Evolutionary conservation across 2,329 filamentous ascomycete species (phyloP).

Genomic region (Trichophyton benhamiae): DNA sequence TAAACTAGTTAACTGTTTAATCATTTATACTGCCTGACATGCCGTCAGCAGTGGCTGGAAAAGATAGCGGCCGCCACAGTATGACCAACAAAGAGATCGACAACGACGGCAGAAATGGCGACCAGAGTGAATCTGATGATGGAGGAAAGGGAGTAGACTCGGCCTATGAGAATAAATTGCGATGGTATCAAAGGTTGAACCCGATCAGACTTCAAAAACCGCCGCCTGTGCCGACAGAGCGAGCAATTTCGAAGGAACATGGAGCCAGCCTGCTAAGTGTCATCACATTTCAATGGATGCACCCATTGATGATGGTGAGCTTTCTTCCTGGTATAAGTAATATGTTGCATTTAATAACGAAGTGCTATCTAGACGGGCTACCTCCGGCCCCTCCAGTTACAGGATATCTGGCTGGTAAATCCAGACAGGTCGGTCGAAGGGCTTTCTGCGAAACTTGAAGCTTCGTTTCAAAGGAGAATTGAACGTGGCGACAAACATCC

Average conservation of each 20-base stretch:
- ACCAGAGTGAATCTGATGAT: background rate
- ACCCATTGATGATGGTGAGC: constrained; percentile 64
- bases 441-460: constrained; percentile 53
- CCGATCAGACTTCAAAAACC: constrained; percentile 36
- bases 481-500: constrained; percentile 59
- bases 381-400: constrained; percentile 64
- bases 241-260: constrained; percentile 54
- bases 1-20: background rate
- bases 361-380: constrained; percentile 55
- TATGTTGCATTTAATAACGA: constrained; percentile 2
- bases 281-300: constrained; percentile 82
- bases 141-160: background rate
- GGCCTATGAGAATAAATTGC: constrained; percentile 6
- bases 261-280: constrained; percentile 60
- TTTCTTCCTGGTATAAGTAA: background rate
- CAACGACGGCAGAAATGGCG: background rate
- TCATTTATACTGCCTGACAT: background rate
- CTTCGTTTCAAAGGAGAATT: constrained; percentile 56
- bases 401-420: constrained; percentile 83
- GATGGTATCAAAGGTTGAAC: constrained; percentile 33
- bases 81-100: background rate
- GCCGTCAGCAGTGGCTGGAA: background rate
- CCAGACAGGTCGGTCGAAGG: constrained; percentile 61
- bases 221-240: constrained; percentile 45
- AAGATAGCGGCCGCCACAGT: background rate